Evolutionary conservation across 306 rosid genomes (phyloP).

Genomic region (Begonia fuchsioides): DNA sequence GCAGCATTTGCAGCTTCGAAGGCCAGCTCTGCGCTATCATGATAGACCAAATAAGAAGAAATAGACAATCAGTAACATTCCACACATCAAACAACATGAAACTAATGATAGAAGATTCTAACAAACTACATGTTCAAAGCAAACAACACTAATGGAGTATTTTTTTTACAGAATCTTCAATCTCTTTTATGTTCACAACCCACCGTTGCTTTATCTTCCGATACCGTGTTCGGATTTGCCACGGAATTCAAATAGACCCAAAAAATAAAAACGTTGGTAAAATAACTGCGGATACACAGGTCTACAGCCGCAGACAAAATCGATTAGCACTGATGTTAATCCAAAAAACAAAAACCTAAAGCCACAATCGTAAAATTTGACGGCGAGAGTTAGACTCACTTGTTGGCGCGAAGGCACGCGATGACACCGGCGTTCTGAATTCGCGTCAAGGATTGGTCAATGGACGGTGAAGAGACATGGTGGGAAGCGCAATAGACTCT

Average conservation of each 20-base stretch:
- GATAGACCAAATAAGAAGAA: constrained; percentile 9
- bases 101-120: neutral
- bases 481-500: constrained; percentile 22
- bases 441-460: constrained; percentile 30
- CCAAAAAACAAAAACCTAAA: neutral
- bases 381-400: constrained; percentile 20
- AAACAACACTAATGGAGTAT: too few relatives aligned
- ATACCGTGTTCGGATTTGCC: neutral
- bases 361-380: neutral
- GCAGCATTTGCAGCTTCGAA: constrained; percentile 83
- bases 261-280: neutral
- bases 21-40: constrained; percentile 61
- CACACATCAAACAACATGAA: neutral
- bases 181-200: too few relatives aligned
- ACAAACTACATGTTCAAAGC: too few relatives aligned
- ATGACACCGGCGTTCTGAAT: constrained; percentile 57
- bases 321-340: neutral
- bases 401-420: constrained; percentile 85
- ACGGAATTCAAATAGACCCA: neutral
- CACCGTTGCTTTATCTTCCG: neutral
- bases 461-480: constrained; percentile 23
- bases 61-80: constrained; percentile 7
- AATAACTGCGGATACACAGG: neutral
- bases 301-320: neutral
- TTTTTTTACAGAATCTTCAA: too few relatives aligned